Evolutionary conservation across 192 early-diverging fungal genomes (phyloP).

Genomic region (Gryganskiella cystojenkinii): DNA sequence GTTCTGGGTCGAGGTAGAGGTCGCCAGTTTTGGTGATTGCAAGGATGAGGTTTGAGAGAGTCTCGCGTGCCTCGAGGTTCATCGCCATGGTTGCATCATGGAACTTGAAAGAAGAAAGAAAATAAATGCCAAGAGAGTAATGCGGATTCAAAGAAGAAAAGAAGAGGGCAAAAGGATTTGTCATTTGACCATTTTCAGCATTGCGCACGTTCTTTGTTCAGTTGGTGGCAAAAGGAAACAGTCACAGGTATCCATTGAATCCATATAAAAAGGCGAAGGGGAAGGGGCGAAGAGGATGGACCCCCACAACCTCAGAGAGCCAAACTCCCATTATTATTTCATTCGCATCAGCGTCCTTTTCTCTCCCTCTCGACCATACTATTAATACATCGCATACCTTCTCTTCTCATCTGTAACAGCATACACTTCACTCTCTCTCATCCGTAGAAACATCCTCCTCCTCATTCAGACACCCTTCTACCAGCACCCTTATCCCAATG

Average conservation of each 20-base stretch:
- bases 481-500: slow-evolving; percentile 1
- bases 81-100: slow-evolving; percentile 19
- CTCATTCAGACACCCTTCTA: not conserved
- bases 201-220: not conserved
- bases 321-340: too few relatives aligned
- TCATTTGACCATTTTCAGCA: not conserved
- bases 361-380: not conserved
- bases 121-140: not conserved
- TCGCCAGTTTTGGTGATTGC: slow-evolving; percentile 43
- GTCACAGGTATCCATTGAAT: too few relatives aligned
- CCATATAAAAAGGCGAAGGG: not conserved
- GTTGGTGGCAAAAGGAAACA: slow-evolving; percentile 19
- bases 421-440: too few relatives aligned
- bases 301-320: too few relatives aligned
- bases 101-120: slow-evolving; percentile 15
- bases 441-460: too few relatives aligned
- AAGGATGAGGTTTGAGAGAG: slow-evolving; percentile 27
- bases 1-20: slow-evolving; percentile 40
- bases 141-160: not conserved
- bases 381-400: not conserved
- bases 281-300: not conserved
- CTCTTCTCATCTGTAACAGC: too few relatives aligned
- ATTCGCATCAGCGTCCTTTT: not conserved
- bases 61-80: slow-evolving; percentile 28
- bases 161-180: not conserved